Percentiles rank a stretch among this genome's conserved stretches.
phyloP scores from a whole-genome alignment of 2,329 filamentous ascomycete species.

The Ophiostoma montium region DNA sequence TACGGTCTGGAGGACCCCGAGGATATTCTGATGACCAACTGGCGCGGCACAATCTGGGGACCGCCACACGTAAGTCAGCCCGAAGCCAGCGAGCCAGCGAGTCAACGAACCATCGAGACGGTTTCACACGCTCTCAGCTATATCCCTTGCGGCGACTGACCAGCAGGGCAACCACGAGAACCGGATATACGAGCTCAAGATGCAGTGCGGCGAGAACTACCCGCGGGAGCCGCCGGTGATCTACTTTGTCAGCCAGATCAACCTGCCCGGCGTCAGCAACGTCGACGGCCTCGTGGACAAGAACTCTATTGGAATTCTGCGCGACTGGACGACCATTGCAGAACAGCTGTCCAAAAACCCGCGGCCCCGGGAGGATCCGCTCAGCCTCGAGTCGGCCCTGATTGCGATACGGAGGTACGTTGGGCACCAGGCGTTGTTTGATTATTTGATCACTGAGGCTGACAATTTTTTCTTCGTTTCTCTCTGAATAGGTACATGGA shows the following conservation, averaged over 20 bases:
- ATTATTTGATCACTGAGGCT: not conserved
- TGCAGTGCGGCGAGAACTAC: conserved; percentile 84
- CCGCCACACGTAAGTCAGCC: conserved; percentile 67
- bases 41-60: conserved; percentile 95
- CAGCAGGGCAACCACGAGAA: conserved; percentile 76
- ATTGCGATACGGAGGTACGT: conserved; percentile 22
- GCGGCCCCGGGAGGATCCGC: conserved; percentile 20
- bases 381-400: conserved; percentile 22
- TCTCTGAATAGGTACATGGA: conserved; percentile 66
- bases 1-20: conserved; percentile 91
- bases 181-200: conserved; percentile 95
- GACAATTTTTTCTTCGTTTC: not conserved
- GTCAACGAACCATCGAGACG: too few relatives aligned
- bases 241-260: conserved; percentile 86
- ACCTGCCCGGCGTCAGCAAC: conserved; percentile 84
- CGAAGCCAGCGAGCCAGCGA: not conserved
- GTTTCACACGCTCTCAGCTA: too few relatives aligned
- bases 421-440: not conserved
- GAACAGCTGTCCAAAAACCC: conserved; percentile 50
- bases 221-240: conserved; percentile 81
- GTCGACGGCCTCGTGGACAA: conserved; percentile 75
- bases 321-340: conserved; percentile 83
- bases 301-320: conserved; percentile 67
- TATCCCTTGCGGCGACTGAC: not conserved
- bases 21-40: conserved; percentile 93